Base-by-base conservation (phyloP, 176 grass and related monocot genomes). In the Zizania latifolia region DNA sequence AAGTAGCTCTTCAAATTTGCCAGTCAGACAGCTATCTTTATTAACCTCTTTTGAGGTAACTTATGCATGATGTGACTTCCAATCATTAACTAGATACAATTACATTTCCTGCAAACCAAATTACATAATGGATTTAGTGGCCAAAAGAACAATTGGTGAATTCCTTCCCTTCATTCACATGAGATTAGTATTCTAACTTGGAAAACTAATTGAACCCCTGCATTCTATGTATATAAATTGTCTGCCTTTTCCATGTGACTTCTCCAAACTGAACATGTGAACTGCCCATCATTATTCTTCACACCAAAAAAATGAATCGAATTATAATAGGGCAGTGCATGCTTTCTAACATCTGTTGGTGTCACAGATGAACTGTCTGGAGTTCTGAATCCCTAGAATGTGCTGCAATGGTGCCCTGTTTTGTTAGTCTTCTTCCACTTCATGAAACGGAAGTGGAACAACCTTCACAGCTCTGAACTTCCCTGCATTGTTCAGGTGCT, bases 391-490 rank as follows among this genome's bases (percentile, higher is more conserved):
- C 57, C 62, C 43, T 84, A 88, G 15, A 80, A 54, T 28, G 10
- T 56, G 44, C 58, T 79, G 46, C 58, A 46, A 36, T 19, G 23
- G 39, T 43, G 14, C 5, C 17, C 63, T 68, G 61, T 79, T 76
- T 70, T 78, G 68, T 87, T 81, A 90, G 62, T 62, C 14, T 8
- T 84, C 71, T 66, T 87, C 89, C 41, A 90, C 81, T 84, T 90
- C 84, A 72, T 90, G 84, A 90, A 90, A 90, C 60, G 89, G 89
- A 79, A 90, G 81, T 81, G 89, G 89, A 84, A 90, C 75, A 62
- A 79, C 67, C 58, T 87, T 90, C 58, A 90, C 89, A 54, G 89
- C 89, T 82, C 89, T 84, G 71, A 90, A 90, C 61, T 90, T 90
- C 36, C 89, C 89, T 28, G 84, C 89, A 72, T 90, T 90, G 65